Evolutionary conservation across 192 early-diverging fungal genomes (phyloP).

Genomic region (Linderina pennispora): DNA sequence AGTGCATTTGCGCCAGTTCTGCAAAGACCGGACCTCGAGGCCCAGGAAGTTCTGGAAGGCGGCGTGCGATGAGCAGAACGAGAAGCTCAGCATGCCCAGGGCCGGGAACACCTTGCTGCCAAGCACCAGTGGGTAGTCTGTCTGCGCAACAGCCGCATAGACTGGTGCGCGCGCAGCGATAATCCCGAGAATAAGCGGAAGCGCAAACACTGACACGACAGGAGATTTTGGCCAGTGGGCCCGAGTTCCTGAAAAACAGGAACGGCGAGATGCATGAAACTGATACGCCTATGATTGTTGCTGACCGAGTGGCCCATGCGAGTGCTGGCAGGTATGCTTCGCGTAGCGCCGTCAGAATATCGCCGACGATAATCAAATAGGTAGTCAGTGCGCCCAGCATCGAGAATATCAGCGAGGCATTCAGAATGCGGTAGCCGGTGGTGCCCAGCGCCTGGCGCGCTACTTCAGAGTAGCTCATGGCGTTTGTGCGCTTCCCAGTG

Average conservation of each 20-base stretch:
- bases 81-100: slow-evolving; percentile 50
- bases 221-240: slow-evolving; percentile 42
- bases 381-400: slow-evolving; percentile 10
- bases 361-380: neutral
- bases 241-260: slow-evolving; percentile 44
- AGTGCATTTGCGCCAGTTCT: slow-evolving; percentile 34
- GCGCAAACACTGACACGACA: slow-evolving; percentile 40
- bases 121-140: slow-evolving; percentile 18
- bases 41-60: slow-evolving; percentile 47
- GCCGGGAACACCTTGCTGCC: slow-evolving; percentile 48
- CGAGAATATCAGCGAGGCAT: slow-evolving; percentile 45
- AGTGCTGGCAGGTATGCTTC: neutral
- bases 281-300: neutral
- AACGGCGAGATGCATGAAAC: slow-evolving; percentile 22
- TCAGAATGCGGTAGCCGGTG: slow-evolving; percentile 40
- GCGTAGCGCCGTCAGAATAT: neutral
- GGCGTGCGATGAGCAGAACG: slow-evolving; percentile 49
- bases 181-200: slow-evolving; percentile 45
- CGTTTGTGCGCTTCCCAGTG: slow-evolving; percentile 26
- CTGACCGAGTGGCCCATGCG: neutral
- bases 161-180: slow-evolving; percentile 41
- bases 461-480: slow-evolving; percentile 42
- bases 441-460: slow-evolving; percentile 35
- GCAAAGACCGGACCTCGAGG: slow-evolving; percentile 23
- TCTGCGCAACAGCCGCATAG: slow-evolving; percentile 38